These are phyloP conservation scores for Arthrobotrys musiformis DNA, from an alignment of 2,329 filamentous ascomycete genomes.

Conservation along the genomic window DNA sequence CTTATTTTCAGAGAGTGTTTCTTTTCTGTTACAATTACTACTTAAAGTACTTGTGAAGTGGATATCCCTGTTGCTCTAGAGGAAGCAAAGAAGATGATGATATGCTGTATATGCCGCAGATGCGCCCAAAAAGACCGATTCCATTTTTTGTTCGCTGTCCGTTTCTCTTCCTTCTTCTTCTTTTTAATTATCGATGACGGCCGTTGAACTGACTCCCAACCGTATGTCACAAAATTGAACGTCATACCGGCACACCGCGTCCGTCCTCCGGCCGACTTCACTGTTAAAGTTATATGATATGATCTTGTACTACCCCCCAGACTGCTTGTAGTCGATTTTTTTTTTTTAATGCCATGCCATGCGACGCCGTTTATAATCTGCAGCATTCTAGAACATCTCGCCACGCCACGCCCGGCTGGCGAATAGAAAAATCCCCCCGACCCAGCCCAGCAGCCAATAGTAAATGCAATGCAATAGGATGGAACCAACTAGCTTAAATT, in stretches of 20 bases:
- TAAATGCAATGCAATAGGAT: no score
- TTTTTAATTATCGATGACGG: background rate
- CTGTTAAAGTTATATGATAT: background rate
- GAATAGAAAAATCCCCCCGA: no score
- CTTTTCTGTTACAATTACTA: constrained; percentile 23
- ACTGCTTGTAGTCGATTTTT: constrained; percentile 6
- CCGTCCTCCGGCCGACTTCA: background rate
- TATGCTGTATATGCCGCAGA: constrained; percentile 14
- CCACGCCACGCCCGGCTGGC: no score
- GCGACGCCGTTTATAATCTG: constrained; percentile 15
- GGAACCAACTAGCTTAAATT: no score
- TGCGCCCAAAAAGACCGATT: constrained; percentile 14
- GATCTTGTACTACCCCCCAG: background rate
- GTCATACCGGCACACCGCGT: no score
- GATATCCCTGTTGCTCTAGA: constrained; percentile 26
- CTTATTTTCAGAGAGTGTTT: background rate
- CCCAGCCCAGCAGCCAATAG: no score
- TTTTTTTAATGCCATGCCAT: constrained; percentile 9
- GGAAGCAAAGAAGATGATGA: constrained; percentile 23
- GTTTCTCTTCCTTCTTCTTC: background rate
- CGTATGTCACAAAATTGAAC: constrained; percentile 1
- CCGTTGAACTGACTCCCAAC: background rate
- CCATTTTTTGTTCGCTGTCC: no score
- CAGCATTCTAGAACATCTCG: constrained; percentile 14
- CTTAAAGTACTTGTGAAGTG: constrained; percentile 9